Base-by-base conservation (phyloP, 139 green algal genomes). In the Coelastrella sp. region DNA sequence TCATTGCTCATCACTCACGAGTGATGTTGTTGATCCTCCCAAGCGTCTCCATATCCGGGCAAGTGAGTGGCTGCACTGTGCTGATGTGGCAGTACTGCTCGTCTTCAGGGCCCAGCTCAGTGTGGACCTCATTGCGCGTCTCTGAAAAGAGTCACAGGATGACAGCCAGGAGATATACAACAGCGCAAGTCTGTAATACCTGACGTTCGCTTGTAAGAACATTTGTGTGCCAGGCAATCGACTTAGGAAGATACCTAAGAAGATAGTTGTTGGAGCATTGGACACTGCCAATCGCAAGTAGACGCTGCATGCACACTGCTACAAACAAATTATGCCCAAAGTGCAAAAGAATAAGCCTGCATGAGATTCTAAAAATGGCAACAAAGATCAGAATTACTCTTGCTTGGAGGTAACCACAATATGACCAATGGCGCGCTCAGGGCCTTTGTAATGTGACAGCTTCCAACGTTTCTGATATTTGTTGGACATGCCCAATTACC, bases 71-170 rank as follows among this genome's bases (percentile, higher is more conserved):
- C 68, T 88, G 84, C 49, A 82, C 11, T 56, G 78, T 73, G 56
- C 56, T 88, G 68, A 88, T 82, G 84, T 88, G 68, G 9, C 17
- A 14, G 68, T 81, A 88, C 68, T 88, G 84, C 49, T 88, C 84
- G 59, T 63, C 80, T 57, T 80, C 19, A 7, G 66, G 49, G 7
- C 20, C 84, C 68, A 88, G 56, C 61, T 88, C 84, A 57, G 9
- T 11, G 68, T 88, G 25, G 9, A 88, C 84, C 49, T 88, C 84
- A 68, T 88, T 88, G 49, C n/a, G 8, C 0, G 84, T 88, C n/a
- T 57, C 84, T 88, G 84, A 59, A 59, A 27, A 6, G 14, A 66
- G 35, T 49, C 24, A 58, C 24, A 81, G 8, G 35, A 83, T 8
- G 7, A 58, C 22, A 78, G 72, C 8, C 24, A 81, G 74, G 12